Evolutionary conservation across 768 basidiomycete genomes (phyloP), one percentile per base, ranked within the genome.

Genomic region (Auricularia cornea): DNA sequence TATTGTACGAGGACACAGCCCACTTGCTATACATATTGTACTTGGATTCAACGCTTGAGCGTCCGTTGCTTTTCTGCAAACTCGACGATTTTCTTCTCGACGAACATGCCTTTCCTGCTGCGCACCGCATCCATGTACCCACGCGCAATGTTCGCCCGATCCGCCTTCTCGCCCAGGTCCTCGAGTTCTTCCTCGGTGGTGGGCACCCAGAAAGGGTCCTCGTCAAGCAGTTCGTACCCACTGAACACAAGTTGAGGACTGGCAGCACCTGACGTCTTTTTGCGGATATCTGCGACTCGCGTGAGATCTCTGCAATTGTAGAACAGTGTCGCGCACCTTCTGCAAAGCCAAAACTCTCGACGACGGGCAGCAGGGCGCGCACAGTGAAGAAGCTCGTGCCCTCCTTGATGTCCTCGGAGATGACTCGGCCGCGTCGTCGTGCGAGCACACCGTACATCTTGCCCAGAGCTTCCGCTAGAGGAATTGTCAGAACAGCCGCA

Each of bases 391-490:
- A 95, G 1, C 89, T 82, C 0, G 94, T 97, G 0, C 97, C 94
- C 72, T 98, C 95, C 72, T 94, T 98, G 94, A 98, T 96, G 73
- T 98, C 97, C 71, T 98, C 97, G 16, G 94, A 90, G 3, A 98
- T 84, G 65, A 99, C 96, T 57, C 90, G 81, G 2, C 97, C 97
- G 60, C 93, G 85, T 66, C 96, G 85, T 72, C 88, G 87, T 0
- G 96, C 88, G 3, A 98, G 91, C 23, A 98, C 97, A 10, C 86
- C 95, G 69, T 98, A 98, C 1, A 98, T 94, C 72, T 96, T 98
- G 2, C 97, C 97, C 60, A 99, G 81, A 0, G 98, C 97, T 66
- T 99, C 97, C 71, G 93, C 95, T 95, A 69, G 31, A 30, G 29
- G 60, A 65, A 41, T 68, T 60, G 70, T 63, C 54, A 65, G 30